Evolutionary conservation across 1,284 basidiomycete species (phyloP).

Genomic region (Ceratobasidium sp.): DNA sequence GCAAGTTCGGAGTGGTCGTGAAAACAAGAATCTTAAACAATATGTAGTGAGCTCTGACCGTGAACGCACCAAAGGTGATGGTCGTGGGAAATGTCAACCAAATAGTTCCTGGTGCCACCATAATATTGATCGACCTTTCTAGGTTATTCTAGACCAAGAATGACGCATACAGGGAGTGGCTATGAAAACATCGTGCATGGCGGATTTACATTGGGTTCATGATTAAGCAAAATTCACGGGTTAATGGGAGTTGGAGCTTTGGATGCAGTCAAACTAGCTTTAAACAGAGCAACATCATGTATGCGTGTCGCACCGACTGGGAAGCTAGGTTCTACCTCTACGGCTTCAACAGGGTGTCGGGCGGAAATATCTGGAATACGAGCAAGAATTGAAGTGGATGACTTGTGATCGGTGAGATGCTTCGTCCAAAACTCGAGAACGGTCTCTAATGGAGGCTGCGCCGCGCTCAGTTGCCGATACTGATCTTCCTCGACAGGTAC

Average conservation of each 20-base stretch:
- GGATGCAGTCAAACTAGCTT: constrained; percentile 65
- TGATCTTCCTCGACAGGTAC: constrained; percentile 68
- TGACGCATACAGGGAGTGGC: constrained; percentile 21
- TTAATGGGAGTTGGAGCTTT: constrained; percentile 60
- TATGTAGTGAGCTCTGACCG: constrained; percentile 18
- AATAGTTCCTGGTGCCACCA: no score
- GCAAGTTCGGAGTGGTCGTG: no score
- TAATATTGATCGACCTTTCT: no score
- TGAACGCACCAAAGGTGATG: neutral
- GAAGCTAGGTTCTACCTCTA: constrained; percentile 57
- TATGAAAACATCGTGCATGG: neutral
- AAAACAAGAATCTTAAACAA: neutral
- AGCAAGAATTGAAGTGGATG: constrained; percentile 63
- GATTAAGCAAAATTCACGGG: constrained; percentile 9
- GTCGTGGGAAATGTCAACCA: constrained; percentile 27
- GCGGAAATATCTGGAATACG: constrained; percentile 57
- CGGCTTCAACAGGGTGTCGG: constrained; percentile 66
- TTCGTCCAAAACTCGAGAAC: constrained; percentile 71
- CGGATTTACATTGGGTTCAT: constrained; percentile 4
- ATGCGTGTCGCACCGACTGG: constrained; percentile 71
- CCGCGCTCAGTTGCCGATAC: constrained; percentile 63
- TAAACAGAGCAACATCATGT: constrained; percentile 79
- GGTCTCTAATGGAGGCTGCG: constrained; percentile 64
- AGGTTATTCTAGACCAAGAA: constrained; percentile 14
- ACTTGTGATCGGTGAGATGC: constrained; percentile 63